A percentile compares a stretch with the other conserved stretches of the same genome.
Evolutionary conservation across 2,329 filamentous ascomycete species (phyloP).

Genomic region (Trichoderma koningiopsis): DNA sequence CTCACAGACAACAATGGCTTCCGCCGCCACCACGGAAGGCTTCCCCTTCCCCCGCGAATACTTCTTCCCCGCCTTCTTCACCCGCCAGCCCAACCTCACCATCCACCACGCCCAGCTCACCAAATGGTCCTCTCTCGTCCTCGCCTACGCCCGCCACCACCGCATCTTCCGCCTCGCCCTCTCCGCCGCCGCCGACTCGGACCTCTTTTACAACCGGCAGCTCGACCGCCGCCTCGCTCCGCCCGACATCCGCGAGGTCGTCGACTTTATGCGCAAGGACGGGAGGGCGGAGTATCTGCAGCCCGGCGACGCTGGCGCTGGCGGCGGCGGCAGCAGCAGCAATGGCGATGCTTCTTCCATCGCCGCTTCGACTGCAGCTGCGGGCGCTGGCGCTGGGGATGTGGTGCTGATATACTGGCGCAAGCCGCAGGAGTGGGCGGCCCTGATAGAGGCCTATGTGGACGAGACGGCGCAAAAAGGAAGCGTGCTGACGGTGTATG

Average conservation of each 20-base stretch:
- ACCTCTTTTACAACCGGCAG: conserved; percentile 60
- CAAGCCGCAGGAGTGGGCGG: conserved; percentile 88
- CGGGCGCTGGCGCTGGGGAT: conserved; percentile 38
- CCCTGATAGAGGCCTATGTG: conserved; percentile 74
- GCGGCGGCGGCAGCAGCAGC: conserved; percentile 35
- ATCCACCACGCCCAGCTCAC: conserved; percentile 75
- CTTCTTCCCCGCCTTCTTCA: conserved; percentile 84
- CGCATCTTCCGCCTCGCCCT: conserved; percentile 75
- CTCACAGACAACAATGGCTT: background rate
- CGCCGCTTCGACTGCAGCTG: conserved; percentile 22
- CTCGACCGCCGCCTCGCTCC: conserved; percentile 55
- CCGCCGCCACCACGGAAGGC: conserved; percentile 30
- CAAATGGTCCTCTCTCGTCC: conserved; percentile 86
- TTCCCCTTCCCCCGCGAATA: conserved; percentile 67
- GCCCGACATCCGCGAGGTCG: conserved; percentile 58
- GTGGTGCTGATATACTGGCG: conserved; percentile 81
- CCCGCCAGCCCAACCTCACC: conserved; percentile 71
- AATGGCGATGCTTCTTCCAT: conserved; percentile 32
- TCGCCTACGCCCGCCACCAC: conserved; percentile 78
- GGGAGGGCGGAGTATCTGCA: conserved; percentile 68
- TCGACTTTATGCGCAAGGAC: conserved; percentile 61
- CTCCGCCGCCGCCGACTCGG: conserved; percentile 53
- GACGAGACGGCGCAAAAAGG: conserved; percentile 89
- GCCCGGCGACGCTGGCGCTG: conserved; percentile 32
- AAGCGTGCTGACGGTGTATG: conserved; percentile 87